Evolutionary conservation across 495 filamentous ascomycete species (phyloP).

Genomic region (Penicillium turbatum): DNA sequence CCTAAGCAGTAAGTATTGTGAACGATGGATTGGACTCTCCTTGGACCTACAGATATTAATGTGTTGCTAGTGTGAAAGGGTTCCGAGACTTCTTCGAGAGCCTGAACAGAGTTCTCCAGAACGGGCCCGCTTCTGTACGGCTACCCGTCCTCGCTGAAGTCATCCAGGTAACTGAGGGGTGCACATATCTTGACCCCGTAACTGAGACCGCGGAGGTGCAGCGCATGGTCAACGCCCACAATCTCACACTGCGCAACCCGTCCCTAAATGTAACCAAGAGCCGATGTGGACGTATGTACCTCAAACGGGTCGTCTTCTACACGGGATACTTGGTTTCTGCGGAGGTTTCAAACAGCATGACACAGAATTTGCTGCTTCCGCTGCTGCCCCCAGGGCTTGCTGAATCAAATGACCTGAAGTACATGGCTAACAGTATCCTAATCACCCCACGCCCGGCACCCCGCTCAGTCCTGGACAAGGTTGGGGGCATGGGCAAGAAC

Average conservation of each 20-base stretch:
- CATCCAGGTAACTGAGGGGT: constrained; percentile 76
- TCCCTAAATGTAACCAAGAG: constrained; percentile 30
- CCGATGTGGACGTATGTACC: constrained; percentile 49
- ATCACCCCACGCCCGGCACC: constrained; percentile 74
- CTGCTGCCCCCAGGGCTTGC: constrained; percentile 37
- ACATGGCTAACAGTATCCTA: constrained; percentile 84
- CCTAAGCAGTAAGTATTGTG: constrained; percentile 52
- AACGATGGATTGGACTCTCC: background rate
- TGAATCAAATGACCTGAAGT: constrained; percentile 65
- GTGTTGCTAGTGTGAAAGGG: constrained; percentile 52
- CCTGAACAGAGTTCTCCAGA: constrained; percentile 57
- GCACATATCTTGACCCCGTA: constrained; percentile 73
- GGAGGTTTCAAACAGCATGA: constrained; percentile 63
- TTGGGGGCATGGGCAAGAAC: constrained; percentile 79
- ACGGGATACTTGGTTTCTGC: constrained; percentile 85
- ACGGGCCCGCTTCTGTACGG: constrained; percentile 36
- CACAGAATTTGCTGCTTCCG: constrained; percentile 61
- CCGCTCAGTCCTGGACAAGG: constrained; percentile 64
- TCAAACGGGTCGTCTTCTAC: constrained; percentile 86
- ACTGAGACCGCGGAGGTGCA: constrained; percentile 82
- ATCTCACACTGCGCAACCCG: constrained; percentile 47
- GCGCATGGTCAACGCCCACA: constrained; percentile 84
- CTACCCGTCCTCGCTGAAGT: constrained; percentile 72
- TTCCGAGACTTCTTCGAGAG: constrained; percentile 78
- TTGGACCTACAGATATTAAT: constrained; percentile 11